phyloP scores from a whole-genome alignment of 106 monocot species.

The Cymbidium sinense region DNA sequence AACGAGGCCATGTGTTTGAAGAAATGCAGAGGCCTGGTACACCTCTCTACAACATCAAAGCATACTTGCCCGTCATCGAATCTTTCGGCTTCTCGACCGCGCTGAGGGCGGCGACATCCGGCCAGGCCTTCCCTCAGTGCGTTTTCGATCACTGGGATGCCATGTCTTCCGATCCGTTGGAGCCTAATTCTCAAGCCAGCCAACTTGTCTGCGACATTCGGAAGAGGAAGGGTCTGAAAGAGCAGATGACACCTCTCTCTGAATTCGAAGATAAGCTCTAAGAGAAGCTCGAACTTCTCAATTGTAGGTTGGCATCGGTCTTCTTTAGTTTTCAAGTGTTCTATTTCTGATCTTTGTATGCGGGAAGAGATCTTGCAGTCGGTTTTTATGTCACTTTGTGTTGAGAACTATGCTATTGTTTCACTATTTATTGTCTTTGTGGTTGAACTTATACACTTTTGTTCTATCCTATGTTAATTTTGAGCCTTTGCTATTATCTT shows the following conservation, averaged over 20 bases:
- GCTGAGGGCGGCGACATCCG: conserved; percentile 32
- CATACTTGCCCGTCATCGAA: conserved; percentile 30
- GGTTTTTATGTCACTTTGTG: not conserved
- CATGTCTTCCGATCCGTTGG: conserved; percentile 27
- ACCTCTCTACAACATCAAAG: conserved; percentile 37
- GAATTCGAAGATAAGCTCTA: conserved; percentile 38
- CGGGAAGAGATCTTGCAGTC: too few relatives aligned
- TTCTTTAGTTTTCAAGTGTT: too few relatives aligned
- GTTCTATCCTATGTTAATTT: too few relatives aligned
- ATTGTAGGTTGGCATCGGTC: too few relatives aligned
- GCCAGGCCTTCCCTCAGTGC: conserved; percentile 42
- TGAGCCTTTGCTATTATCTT: too few relatives aligned
- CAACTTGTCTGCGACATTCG: conserved; percentile 25
- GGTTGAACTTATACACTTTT: too few relatives aligned
- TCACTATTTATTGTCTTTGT: too few relatives aligned
- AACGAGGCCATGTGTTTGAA: conserved; percentile 32
- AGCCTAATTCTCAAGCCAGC: conserved; percentile 13
- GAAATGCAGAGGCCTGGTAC: conserved; percentile 31
- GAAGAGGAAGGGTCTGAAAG: conserved; percentile 47
- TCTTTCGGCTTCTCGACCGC: conserved; percentile 29
- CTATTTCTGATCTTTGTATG: too few relatives aligned
- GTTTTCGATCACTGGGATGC: conserved; percentile 43
- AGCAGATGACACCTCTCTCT: conserved; percentile 36
- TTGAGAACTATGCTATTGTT: not conserved
- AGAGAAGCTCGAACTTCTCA: not conserved